Evolutionary conservation across 306 rosid species (phyloP).

Genomic region (Potentilla sterilis): DNA sequence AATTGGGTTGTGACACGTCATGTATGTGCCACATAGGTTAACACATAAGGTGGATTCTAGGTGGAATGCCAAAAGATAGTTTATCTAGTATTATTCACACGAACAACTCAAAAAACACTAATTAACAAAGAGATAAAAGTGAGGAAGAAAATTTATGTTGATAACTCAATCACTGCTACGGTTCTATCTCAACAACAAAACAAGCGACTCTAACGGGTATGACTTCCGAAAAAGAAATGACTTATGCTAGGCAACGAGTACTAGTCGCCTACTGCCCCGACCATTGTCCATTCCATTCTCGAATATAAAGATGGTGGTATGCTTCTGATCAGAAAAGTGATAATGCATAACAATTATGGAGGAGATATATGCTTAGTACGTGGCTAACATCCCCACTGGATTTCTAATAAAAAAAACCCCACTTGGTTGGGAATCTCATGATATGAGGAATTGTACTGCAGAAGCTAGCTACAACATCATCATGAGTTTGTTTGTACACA

Average conservation of each 20-base stretch:
- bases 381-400: background rate
- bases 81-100: too few relatives aligned
- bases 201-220: background rate
- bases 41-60: too few relatives aligned
- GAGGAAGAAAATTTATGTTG: too few relatives aligned
- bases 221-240: background rate
- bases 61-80: too few relatives aligned
- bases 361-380: background rate
- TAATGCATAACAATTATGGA: background rate
- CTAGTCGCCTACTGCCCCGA: background rate
- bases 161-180: too few relatives aligned
- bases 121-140: too few relatives aligned
- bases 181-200: too few relatives aligned
- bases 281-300: background rate
- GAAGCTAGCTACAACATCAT: background rate
- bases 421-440: constrained; percentile 8
- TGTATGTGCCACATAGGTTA: too few relatives aligned
- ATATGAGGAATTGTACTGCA: background rate
- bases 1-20: too few relatives aligned
- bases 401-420: background rate
- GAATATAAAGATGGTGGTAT: background rate
- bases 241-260: background rate
- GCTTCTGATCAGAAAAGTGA: background rate
- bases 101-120: too few relatives aligned
- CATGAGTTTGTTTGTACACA: constrained; percentile 2